Evolutionary conservation across 768 basidiomycete genomes (phyloP).

Genomic region (Royoungia palumana): DNA sequence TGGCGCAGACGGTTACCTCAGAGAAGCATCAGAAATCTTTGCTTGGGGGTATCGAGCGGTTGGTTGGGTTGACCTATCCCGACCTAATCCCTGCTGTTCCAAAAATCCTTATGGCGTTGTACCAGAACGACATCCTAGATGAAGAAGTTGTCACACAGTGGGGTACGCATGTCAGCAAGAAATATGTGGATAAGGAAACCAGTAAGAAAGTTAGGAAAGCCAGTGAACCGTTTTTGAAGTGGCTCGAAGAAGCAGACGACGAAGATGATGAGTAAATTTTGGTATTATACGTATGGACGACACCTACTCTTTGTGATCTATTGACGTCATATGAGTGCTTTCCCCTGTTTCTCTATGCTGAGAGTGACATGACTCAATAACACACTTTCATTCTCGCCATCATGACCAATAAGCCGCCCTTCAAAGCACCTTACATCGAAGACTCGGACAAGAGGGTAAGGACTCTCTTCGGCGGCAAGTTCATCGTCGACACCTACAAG

Average conservation of each 20-base stretch:
- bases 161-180: slow-evolving; percentile 96
- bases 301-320: slow-evolving; percentile 11
- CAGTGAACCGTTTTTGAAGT: slow-evolving; percentile 94
- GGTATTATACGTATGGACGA: background rate
- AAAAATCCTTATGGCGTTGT: slow-evolving; percentile 91
- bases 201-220: slow-evolving; percentile 97
- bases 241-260: slow-evolving; percentile 87
- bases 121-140: slow-evolving; percentile 88
- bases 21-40: slow-evolving; percentile 97
- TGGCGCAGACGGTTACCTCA: slow-evolving; percentile 70
- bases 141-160: slow-evolving; percentile 88
- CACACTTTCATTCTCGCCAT: background rate
- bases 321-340: slow-evolving; percentile 6
- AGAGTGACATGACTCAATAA: background rate
- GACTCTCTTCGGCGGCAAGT: slow-evolving; percentile 48
- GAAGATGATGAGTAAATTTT: slow-evolving; percentile 29
- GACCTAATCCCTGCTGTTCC: slow-evolving; percentile 71
- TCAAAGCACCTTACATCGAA: slow-evolving; percentile 47
- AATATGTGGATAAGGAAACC: slow-evolving; percentile 92
- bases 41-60: slow-evolving; percentile 88
- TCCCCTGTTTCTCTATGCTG: background rate
- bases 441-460: slow-evolving; percentile 48
- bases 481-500: slow-evolving; percentile 52
- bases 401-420: slow-evolving; percentile 31
- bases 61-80: slow-evolving; percentile 71